Evolutionary conservation across 2,329 filamentous ascomycete genomes (phyloP).

Genomic region (Exophiala aquamarina): DNA sequence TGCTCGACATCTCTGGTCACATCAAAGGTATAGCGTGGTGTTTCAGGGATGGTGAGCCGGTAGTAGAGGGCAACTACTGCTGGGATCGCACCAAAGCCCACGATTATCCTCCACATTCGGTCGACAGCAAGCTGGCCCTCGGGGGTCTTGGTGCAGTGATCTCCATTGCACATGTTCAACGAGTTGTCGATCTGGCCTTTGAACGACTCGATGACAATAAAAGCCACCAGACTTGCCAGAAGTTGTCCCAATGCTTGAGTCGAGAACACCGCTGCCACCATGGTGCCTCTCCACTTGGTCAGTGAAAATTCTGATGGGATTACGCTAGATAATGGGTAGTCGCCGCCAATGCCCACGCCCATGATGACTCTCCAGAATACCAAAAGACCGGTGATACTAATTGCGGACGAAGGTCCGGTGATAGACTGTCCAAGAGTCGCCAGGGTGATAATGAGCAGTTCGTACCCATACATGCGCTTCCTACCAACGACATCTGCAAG

Average conservation of each 20-base stretch:
- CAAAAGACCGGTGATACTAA: conserved; percentile 54
- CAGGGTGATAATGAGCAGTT: conserved; percentile 77
- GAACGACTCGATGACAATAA: conserved; percentile 57
- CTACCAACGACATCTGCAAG: conserved; percentile 75
- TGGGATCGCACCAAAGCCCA: conserved; percentile 63
- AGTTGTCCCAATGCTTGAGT: conserved; percentile 88
- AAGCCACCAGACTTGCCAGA: conserved; percentile 69
- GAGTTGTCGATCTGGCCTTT: conserved; percentile 65
- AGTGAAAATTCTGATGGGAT: conserved; percentile 84
- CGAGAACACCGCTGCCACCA: conserved; percentile 83
- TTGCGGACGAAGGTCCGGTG: conserved; percentile 60
- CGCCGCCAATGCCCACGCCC: conserved; percentile 76
- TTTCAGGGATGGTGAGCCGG: conserved; percentile 78
- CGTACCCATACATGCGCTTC: conserved; percentile 81
- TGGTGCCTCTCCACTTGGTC: conserved; percentile 79
- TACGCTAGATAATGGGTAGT: conserved; percentile 78
- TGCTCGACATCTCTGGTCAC: conserved; percentile 72
- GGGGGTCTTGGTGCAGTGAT: conserved; percentile 68
- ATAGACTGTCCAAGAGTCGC: conserved; percentile 72
- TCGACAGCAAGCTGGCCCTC: conserved; percentile 52
- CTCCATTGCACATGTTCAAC: conserved; percentile 53
- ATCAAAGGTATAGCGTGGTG: conserved; percentile 84
- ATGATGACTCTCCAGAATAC: conserved; percentile 81
- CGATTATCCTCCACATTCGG: conserved; percentile 64
- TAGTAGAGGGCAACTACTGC: conserved; percentile 64